Conservation (phyloP, 768 basidiomycete species). For the Mycena kentingensis region DNA sequence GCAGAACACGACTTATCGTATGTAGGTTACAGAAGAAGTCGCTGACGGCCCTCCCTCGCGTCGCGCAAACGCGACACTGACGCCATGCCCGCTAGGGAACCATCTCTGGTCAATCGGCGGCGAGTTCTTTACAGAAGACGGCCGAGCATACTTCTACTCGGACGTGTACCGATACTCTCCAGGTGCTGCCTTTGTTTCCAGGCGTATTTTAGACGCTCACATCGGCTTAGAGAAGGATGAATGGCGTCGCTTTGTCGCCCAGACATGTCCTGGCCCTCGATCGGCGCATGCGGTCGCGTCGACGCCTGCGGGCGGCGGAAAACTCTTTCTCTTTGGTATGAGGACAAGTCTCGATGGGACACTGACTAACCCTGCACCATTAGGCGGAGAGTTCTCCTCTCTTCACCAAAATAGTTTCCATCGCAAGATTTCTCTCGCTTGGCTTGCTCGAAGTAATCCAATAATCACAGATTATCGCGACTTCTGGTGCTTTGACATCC, state of each 20-base stretch:
- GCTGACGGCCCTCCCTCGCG: slow-evolving; percentile 81
- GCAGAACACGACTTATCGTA: no score
- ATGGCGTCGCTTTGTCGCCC: slow-evolving; percentile 85
- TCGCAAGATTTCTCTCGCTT: no score
- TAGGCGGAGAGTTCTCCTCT: slow-evolving; percentile 86
- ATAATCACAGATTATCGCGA: slow-evolving; percentile 72
- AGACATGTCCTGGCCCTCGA: slow-evolving; percentile 83
- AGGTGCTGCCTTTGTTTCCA: slow-evolving; percentile 37
- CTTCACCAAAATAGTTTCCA: slow-evolving; percentile 82
- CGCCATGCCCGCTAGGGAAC: slow-evolving; percentile 76
- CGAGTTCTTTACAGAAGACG: slow-evolving; percentile 87
- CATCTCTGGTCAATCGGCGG: slow-evolving; percentile 86
- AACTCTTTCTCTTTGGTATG: slow-evolving; percentile 84
- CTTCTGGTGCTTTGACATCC: slow-evolving; percentile 85
- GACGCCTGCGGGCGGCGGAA: slow-evolving; percentile 78
- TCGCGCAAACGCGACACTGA: slow-evolving; percentile 82
- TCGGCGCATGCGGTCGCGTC: slow-evolving; percentile 84
- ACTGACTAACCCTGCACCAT: not conserved
- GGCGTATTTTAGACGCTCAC: no score
- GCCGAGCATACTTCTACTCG: slow-evolving; percentile 86
- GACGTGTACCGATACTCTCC: slow-evolving; percentile 84
- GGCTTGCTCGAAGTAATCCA: no score
- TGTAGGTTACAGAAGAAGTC: slow-evolving; percentile 86
- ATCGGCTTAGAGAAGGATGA: slow-evolving; percentile 74
- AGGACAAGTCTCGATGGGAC: not conserved